Evolutionary conservation across 306 rosid genomes (phyloP), one percentile per base, ranked within the genome.

Genomic region (Dicorynia guianensis): DNA sequence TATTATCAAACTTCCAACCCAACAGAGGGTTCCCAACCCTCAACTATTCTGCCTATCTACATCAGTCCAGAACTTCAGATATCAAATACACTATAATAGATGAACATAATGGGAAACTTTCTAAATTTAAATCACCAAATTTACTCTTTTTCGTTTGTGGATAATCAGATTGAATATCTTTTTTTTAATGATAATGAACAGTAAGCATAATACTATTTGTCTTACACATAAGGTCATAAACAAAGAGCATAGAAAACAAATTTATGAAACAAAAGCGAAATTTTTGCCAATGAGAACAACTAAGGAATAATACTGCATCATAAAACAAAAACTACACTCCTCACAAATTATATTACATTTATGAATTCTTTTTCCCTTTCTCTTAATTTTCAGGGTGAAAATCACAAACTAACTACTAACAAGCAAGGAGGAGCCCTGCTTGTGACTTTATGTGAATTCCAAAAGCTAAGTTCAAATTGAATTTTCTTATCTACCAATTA

Each of bases 61-160:
- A 55, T 52, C 47, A 69, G 42, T 48, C 25, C 18, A 61, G 44
- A 69, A 69, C 34, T 48, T n/a, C 18, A 61, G 44, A 69, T 33
- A 15, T 63, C 7, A 44, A 59, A 25, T 25, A 2, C 30, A 25
- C 30, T 25, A 25, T 25, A 25, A 25, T 25, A 2, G 30, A 25
- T 25, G 30, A 1, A 25, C 30, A 25, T 25, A 2, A 25, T 1
- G 30, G 30, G 30, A 25, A 25, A 25, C 30, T 25, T 25, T 25
- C 30, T 25, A 25, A 25, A 25, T 25, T 25, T 25, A 25, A 25
- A 25, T 25, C 30, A 69, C 19, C 38, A 42, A 14, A 30, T 57
- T 9, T 57, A 9, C 20, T 39, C 65, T 8, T 42, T 76, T 76
- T 56, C 48, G 18, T 19, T 13, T 25, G 20, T 20, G 69, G 11